phyloP scores from a whole-genome alignment of 306 rosid species.

The Trichosanthes cucumerina region DNA sequence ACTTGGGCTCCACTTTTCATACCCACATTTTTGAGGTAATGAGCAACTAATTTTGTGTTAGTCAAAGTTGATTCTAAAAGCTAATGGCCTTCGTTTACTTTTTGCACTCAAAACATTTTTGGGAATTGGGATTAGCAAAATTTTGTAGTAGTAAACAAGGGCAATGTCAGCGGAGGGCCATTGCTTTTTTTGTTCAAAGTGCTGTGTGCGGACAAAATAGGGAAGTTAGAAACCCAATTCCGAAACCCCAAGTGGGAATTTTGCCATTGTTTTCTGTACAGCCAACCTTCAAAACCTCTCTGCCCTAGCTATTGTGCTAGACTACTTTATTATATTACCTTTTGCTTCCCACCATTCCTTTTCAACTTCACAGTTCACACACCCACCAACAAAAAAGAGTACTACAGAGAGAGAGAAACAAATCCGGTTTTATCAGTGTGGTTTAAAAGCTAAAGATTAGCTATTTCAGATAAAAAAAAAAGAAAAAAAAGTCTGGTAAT shows the following conservation, averaged over 20 bases:
- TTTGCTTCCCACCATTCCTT: background rate
- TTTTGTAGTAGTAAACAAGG: background rate
- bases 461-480: conserved; percentile 21
- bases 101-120: background rate
- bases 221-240: background rate
- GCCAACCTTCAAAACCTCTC: background rate
- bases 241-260: background rate
- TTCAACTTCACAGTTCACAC: background rate
- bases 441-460: conserved; percentile 55
- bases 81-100: background rate
- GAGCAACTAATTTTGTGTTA: background rate
- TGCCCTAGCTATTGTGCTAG: background rate
- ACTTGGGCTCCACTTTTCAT: background rate
- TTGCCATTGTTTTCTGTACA: conserved; percentile 6
- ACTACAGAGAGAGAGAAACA: background rate
- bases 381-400: background rate
- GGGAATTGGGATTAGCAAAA: background rate
- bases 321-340: background rate
- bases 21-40: background rate
- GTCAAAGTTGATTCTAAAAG: background rate
- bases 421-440: conserved; percentile 20
- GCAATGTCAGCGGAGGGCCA: conserved; percentile 1
- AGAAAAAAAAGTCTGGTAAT: background rate
- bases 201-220: too few species aligned
- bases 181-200: background rate